These are phyloP conservation scores for Phytopythium boreale DNA, from an alignment of 352 stramenopile genomes.

Conservation along the genomic window DNA sequence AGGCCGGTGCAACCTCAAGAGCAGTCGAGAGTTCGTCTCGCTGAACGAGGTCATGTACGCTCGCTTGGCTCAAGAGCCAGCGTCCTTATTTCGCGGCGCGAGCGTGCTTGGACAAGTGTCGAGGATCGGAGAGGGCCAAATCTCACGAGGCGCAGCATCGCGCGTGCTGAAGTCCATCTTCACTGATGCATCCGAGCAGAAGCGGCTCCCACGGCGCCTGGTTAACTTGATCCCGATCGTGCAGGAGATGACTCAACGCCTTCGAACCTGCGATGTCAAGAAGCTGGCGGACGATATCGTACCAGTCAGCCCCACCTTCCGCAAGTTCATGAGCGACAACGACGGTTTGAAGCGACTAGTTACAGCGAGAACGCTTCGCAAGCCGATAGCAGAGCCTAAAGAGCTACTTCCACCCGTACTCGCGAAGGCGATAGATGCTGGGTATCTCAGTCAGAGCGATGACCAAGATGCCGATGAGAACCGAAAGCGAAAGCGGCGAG, in stretches of 20 bases:
- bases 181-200: constrained; percentile 14
- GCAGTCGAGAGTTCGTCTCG: constrained; percentile 16
- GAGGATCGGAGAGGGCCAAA: constrained; percentile 18
- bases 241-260: constrained; percentile 40
- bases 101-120: constrained; percentile 30
- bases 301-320: constrained; percentile 28
- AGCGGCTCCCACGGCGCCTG: constrained; percentile 53
- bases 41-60: constrained; percentile 72
- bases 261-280: constrained; percentile 34
- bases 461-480: constrained; percentile 14
- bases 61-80: constrained; percentile 28
- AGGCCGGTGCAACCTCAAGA: background rate
- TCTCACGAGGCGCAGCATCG: constrained; percentile 33
- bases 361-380: constrained; percentile 9
- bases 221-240: constrained; percentile 60
- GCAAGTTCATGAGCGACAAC: constrained; percentile 44
- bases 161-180: constrained; percentile 56
- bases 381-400: background rate
- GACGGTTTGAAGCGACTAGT: constrained; percentile 24
- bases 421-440: constrained; percentile 36
- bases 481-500: constrained; percentile 45
- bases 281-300: constrained; percentile 27
- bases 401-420: constrained; percentile 21
- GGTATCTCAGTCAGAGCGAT: constrained; percentile 58
- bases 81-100: constrained; percentile 26